Conservation (phyloP, 257 asterid species). For the Solanum pinnatisectum region DNA sequence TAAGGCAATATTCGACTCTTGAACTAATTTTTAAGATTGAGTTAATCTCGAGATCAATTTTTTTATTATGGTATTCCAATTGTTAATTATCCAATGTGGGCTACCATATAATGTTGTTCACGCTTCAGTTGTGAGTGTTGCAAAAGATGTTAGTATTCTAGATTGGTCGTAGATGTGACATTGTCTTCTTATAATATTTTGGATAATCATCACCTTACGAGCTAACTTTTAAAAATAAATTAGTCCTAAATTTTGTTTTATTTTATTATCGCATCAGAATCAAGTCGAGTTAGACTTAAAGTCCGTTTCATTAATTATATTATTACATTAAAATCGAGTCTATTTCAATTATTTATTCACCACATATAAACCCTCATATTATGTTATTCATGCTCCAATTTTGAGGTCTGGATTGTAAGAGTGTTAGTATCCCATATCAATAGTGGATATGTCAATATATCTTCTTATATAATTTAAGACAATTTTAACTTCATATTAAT, state of each 20-base stretch:
- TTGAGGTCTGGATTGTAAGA: no score
- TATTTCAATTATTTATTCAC: not conserved
- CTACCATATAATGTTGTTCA: not conserved
- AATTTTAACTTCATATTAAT: not conserved
- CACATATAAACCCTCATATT: not conserved
- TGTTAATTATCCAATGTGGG: not conserved
- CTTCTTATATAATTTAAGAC: not conserved
- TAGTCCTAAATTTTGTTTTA: fast-evolving
- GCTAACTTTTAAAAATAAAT: not conserved
- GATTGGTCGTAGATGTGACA: not conserved
- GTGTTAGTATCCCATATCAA: no score
- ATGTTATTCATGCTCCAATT: no score
- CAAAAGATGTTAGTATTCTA: not conserved
- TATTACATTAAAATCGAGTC: not conserved
- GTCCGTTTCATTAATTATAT: not conserved
- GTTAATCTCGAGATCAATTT: not conserved
- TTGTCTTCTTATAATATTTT: not conserved
- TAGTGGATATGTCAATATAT: not conserved
- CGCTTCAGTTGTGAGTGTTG: not conserved
- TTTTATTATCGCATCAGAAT: not conserved
- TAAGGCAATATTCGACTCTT: not conserved
- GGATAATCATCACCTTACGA: not conserved
- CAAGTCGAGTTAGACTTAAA: not conserved
- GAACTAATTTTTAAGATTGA: not conserved
- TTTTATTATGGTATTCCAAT: no score